Evolutionary conservation across 2,329 filamentous ascomycete genomes (phyloP).

Genomic region (Furcasterigmium sp.): DNA sequence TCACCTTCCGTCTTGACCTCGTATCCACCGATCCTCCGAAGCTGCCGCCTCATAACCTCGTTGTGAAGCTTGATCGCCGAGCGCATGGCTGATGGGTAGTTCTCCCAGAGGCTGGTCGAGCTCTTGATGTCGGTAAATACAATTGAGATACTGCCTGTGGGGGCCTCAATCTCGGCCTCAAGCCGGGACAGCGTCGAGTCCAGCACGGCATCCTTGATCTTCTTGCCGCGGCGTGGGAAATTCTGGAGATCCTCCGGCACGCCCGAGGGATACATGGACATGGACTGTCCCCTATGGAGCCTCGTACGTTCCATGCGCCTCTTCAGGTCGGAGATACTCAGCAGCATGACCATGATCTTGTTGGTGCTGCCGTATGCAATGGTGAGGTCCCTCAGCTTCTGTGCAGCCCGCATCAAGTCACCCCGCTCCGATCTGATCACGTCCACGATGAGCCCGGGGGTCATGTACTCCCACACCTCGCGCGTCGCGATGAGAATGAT

Average conservation of each 20-base stretch:
- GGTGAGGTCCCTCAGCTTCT: slow-evolving; percentile 89
- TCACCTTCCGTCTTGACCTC: slow-evolving; percentile 99
- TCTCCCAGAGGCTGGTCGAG: slow-evolving; percentile 94
- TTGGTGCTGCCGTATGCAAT: slow-evolving; percentile 91
- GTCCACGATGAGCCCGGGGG: slow-evolving; percentile 85
- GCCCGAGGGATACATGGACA: slow-evolving; percentile 76
- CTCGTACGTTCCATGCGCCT: slow-evolving; percentile 71
- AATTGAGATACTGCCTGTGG: slow-evolving; percentile 84
- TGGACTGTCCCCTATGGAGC: slow-evolving; percentile 71
- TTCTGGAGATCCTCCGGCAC: slow-evolving; percentile 66
- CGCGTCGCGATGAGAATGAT: slow-evolving; percentile 87
- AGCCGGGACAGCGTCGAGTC: slow-evolving; percentile 85
- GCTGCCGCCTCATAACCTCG: slow-evolving; percentile 88
- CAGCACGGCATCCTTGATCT: slow-evolving; percentile 57
- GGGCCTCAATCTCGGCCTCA: slow-evolving; percentile 85
- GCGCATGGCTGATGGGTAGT: slow-evolving; percentile 90
- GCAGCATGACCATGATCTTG: slow-evolving; percentile 99
- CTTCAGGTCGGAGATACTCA: slow-evolving; percentile 87
- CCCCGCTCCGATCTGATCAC: slow-evolving; percentile 79
- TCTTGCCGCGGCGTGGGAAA: slow-evolving; percentile 60
- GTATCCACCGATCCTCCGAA: slow-evolving; percentile 91
- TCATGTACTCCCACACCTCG: slow-evolving; percentile 93
- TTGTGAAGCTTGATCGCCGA: slow-evolving; percentile 97
- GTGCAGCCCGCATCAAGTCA: slow-evolving; percentile 90
- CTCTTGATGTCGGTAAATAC: slow-evolving; percentile 99